A percentile compares a stretch with the other conserved stretches of the same genome.
Evolutionary conservation across 2,329 filamentous ascomycete genomes (phyloP).

Genomic region (Fusarium beomiforme): DNA sequence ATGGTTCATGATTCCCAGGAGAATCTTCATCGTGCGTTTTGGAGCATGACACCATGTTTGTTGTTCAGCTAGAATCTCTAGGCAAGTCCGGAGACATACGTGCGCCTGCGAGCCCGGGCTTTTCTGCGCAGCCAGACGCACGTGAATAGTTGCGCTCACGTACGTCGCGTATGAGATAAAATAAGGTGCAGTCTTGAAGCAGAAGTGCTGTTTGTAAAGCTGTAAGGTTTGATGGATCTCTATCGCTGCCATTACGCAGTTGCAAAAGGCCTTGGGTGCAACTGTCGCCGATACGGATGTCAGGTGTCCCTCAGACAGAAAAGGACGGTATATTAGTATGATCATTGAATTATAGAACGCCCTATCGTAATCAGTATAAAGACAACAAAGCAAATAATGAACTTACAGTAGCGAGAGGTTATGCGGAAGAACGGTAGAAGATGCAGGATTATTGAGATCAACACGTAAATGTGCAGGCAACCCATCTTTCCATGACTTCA

Average conservation of each 20-base stretch:
- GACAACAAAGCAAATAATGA: not conserved
- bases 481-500: slow-evolving; percentile 52
- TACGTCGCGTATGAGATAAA: slow-evolving; percentile 64
- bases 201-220: slow-evolving; percentile 54
- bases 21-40: slow-evolving; percentile 14
- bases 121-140: slow-evolving; percentile 58
- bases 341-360: slow-evolving; percentile 58
- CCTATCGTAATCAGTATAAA: not conserved
- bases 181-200: slow-evolving; percentile 57
- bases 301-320: slow-evolving; percentile 59
- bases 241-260: slow-evolving; percentile 55
- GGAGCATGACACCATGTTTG: slow-evolving; percentile 47
- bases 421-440: slow-evolving; percentile 42
- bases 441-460: not conserved
- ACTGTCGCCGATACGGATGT: slow-evolving; percentile 50
- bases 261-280: slow-evolving; percentile 53
- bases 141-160: slow-evolving; percentile 61
- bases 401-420: not conserved
- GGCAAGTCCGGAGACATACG: slow-evolving; percentile 51
- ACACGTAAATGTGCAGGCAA: slow-evolving; percentile 52
- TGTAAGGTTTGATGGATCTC: slow-evolving; percentile 55
- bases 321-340: slow-evolving; percentile 63
- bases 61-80: slow-evolving; percentile 56
- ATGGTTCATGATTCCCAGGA: not conserved
- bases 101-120: slow-evolving; percentile 51